Conservation (phyloP, 169 alveolate species). For the Plasmodium berghei region DNA sequence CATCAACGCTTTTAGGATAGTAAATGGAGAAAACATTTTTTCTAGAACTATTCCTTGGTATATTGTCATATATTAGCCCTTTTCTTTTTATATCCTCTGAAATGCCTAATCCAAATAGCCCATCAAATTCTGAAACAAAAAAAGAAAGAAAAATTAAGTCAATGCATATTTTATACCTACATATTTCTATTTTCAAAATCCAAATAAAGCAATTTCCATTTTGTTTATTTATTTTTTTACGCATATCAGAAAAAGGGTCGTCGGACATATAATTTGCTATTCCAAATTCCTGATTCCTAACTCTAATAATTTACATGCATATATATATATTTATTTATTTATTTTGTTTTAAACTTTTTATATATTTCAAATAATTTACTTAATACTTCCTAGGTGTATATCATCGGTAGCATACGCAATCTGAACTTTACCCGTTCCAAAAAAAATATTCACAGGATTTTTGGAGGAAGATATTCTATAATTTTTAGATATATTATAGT, state of each 20-base stretch:
- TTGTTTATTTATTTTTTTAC: slow-evolving; percentile 31
- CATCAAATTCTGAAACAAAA: slow-evolving; percentile 63
- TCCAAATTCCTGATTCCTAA: slow-evolving; percentile 72
- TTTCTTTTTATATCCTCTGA: slow-evolving; percentile 55
- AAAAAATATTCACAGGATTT: slow-evolving; percentile 55
- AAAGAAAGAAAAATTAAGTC: neutral
- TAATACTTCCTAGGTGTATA: slow-evolving; percentile 61
- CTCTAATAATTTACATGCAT: slow-evolving; percentile 34
- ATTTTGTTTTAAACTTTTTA: neutral
- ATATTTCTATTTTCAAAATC: neutral
- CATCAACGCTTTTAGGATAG: slow-evolving; percentile 66
- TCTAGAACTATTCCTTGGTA: slow-evolving; percentile 34
- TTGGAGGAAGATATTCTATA: slow-evolving; percentile 26
- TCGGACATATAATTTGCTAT: slow-evolving; percentile 74
- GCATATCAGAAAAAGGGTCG: slow-evolving; percentile 77
- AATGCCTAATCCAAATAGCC: slow-evolving; percentile 74
- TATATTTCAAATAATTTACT: slow-evolving; percentile 19
- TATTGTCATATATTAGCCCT: slow-evolving; percentile 41
- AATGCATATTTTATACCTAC: neutral
- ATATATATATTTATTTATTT: neutral
- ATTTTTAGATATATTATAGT: slow-evolving; percentile 67
- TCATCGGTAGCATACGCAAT: slow-evolving; percentile 71
- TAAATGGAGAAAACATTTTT: slow-evolving; percentile 65
- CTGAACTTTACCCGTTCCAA: slow-evolving; percentile 72
- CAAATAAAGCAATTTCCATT: neutral